These are phyloP conservation scores for Hippophae rhamnoides DNA, from an alignment of 306 rosid species.

Conservation along the genomic window DNA sequence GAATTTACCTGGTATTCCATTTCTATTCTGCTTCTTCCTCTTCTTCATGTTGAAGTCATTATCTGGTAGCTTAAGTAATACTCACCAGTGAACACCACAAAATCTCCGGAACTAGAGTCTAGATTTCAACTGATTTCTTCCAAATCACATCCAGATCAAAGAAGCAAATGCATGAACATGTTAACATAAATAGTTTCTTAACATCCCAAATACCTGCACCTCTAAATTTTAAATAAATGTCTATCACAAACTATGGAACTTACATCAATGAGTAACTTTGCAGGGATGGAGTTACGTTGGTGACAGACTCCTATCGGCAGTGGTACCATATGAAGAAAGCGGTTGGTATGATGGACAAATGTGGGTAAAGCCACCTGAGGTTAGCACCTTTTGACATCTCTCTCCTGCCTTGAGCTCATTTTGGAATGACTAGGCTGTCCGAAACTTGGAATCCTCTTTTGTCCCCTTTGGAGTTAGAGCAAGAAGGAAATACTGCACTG, in stretches of 20 bases:
- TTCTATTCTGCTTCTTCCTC: conserved; percentile 5
- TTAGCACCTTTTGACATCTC: conserved; percentile 25
- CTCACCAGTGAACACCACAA: no score
- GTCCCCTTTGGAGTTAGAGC: no score
- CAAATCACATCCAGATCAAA: no score
- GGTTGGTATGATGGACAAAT: conserved; percentile 99
- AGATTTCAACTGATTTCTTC: no score
- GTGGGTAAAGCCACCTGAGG: conserved; percentile 99
- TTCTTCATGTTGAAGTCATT: conserved; percentile 5
- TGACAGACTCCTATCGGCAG: conserved; percentile 91
- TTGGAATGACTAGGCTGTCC: background rate
- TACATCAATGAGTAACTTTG: conserved; percentile 9
- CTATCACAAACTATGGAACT: background rate
- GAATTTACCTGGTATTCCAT: conserved; percentile 77
- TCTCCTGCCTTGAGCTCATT: background rate
- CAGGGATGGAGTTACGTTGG: conserved; percentile 99
- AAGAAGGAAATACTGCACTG: no score
- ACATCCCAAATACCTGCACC: no score
- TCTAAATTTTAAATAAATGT: no score
- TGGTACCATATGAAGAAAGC: conserved; percentile 91
- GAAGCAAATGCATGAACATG: no score
- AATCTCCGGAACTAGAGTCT: no score
- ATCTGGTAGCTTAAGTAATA: background rate
- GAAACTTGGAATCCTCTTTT: no score
- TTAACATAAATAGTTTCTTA: no score